phyloP scores from a whole-genome alignment of 495 filamentous ascomycete species.

The Hypoxylon lenormandii region DNA sequence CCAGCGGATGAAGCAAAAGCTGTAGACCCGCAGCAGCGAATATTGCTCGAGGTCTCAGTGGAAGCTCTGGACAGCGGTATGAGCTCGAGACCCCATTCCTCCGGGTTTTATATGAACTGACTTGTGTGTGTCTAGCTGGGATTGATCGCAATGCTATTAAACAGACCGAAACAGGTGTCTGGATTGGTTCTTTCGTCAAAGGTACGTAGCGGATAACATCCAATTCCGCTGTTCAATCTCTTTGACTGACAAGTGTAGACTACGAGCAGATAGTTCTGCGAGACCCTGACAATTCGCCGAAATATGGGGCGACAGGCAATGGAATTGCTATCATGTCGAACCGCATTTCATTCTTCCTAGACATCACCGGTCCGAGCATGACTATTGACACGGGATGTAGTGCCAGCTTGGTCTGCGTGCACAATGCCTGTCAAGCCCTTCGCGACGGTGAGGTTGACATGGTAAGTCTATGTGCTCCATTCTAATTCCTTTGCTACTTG shows the following conservation, averaged over 20 bases:
- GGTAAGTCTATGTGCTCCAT: slow-evolving; percentile 24
- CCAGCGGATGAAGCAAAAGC: slow-evolving; percentile 51
- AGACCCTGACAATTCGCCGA: slow-evolving; percentile 41
- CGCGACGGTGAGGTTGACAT: slow-evolving; percentile 60
- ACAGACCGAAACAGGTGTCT: slow-evolving; percentile 51
- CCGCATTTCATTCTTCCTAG: slow-evolving; percentile 64
- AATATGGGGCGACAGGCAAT: slow-evolving; percentile 50
- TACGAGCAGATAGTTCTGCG: slow-evolving; percentile 52
- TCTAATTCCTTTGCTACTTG: neutral
- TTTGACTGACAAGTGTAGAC: slow-evolving; percentile 41
- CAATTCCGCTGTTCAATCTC: neutral
- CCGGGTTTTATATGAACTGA: slow-evolving; percentile 33
- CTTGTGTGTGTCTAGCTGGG: slow-evolving; percentile 39
- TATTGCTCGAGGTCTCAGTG: slow-evolving; percentile 59
- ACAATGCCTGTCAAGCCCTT: slow-evolving; percentile 78
- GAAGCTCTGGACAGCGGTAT: slow-evolving; percentile 58
- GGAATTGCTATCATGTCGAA: slow-evolving; percentile 61
- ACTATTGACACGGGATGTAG: slow-evolving; percentile 85
- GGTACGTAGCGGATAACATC: slow-evolving; percentile 34
- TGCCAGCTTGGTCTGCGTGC: slow-evolving; percentile 65
- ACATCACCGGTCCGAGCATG: slow-evolving; percentile 65
- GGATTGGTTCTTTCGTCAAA: slow-evolving; percentile 54
- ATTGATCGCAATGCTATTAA: slow-evolving; percentile 47
- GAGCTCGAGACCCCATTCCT: slow-evolving; percentile 29
- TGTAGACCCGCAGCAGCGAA: slow-evolving; percentile 56